Base-by-base conservation (phyloP, 108 stramenopile species). In the Pseudonitzschia pungens region DNA sequence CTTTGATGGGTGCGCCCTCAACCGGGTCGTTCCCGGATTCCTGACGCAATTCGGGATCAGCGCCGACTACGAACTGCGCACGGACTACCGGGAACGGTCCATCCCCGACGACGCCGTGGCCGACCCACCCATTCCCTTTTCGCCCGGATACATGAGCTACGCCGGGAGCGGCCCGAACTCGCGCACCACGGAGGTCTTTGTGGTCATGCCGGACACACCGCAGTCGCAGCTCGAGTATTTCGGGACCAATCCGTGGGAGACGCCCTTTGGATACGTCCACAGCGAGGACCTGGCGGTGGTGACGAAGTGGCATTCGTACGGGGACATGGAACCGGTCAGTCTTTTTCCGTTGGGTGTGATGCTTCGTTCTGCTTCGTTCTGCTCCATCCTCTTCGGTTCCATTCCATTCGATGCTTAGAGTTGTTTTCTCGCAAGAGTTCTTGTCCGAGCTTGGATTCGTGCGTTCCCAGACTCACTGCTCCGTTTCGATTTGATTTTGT, bases 31-130 rank as follows among this genome's bases (percentile, higher is more conserved):
- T 6, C 76, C 77, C 11, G 53, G 68, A 12, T 96, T 96, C 75
- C 72, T 96, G 28, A 87, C 86, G 20, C 96, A 96, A 68, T 84
- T 96, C 72, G 96, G 91, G 4, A 83, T 92, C 20, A 79, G 73
- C 67, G 79, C 83, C 4, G 73, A 87, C 45, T 86, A 84, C 15
- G 40, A 22, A 14, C 63, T 75, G 21, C 66, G 79, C 21, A 22
- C 82, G 31, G 69, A 56, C 43, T 24, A 48, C 15, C 24, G 64
- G 22, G 66, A 41, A 32, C 52, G 27, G 1, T 12, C 9, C n/a
- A 82, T 84, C 7, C 73, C 60, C 6, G 83, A 87, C 31, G 83
- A 84, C 70, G 6, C 2, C n/a, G 12, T 14, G 12, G 1, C 31
- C 15, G 32, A 33, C 5, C 51, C 63, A 28, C 86, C 81, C 14